These are phyloP conservation scores for Eucalyptus guilfoylei DNA, from an alignment of 345 rosid genomes.

Conservation along the genomic window DNA sequence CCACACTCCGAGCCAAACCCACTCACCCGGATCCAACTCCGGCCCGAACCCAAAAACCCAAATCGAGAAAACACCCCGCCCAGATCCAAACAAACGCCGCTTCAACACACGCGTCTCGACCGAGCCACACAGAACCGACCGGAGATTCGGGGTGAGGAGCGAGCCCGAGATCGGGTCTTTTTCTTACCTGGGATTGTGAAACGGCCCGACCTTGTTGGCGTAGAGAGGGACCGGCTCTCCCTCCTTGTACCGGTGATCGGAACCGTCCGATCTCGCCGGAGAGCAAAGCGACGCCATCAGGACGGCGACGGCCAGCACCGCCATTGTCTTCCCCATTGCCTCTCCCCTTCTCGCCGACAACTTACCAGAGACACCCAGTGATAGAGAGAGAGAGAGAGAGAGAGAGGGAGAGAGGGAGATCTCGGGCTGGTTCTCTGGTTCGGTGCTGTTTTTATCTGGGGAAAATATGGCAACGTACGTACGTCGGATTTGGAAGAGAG, in stretches of 20 bases:
- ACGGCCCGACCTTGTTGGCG: slow-evolving; percentile 62
- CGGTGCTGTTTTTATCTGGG: neutral
- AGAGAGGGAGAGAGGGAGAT: neutral
- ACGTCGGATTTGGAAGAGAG: neutral
- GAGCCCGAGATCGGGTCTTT: neutral
- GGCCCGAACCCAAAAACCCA: neutral
- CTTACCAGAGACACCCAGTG: neutral
- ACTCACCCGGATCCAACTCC: neutral
- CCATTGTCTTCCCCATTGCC: neutral
- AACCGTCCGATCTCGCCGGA: slow-evolving; percentile 21
- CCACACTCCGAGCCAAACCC: neutral
- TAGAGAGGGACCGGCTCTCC: slow-evolving; percentile 48
- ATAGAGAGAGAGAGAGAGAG: neutral
- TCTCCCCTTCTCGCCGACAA: neutral
- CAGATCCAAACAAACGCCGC: neutral
- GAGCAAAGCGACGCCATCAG: neutral
- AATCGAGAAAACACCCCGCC: neutral
- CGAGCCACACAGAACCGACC: neutral
- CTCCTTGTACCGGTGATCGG: slow-evolving; percentile 44
- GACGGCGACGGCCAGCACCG: slow-evolving; percentile 1
- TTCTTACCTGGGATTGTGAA: slow-evolving; percentile 48
- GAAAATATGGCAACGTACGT: neutral
- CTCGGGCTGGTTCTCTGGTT: neutral
- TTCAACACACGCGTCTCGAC: neutral
- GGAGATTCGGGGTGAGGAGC: neutral